Evolutionary conservation across 2,329 filamentous ascomycete genomes (phyloP), one percentile per base, ranked within the genome.

Genomic region (Scleromitrula shiraiana): DNA sequence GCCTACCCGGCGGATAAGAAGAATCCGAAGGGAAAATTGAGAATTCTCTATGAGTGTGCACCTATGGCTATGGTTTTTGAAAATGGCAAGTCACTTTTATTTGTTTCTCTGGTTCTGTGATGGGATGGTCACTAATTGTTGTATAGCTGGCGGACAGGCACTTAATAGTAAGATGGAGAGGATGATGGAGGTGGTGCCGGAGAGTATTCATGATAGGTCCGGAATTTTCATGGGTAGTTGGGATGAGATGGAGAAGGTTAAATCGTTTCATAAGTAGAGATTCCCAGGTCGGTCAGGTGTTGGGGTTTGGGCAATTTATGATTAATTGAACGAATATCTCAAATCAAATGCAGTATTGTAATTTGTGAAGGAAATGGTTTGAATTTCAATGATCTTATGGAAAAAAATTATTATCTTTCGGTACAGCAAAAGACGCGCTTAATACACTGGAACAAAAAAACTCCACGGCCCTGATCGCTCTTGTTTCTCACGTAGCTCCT

Each of bases 21-120:
- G 82, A 95, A 85, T 64, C 88, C 90, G 56, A 98, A 97, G 80
- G 93, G 93, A 59, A 98, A 98, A 76, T 78, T 98, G 58, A 80
- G 93, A 56, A 98, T 98, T 58, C 68, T 98, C 61, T 98, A 98
- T 70, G 93, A 98, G 74, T 98, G 93, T 66, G 93, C 93, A 12
- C 93, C 93, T 32, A 98, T 98, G 93, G 93, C 93, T 20, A 86
- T 97, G 83, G 80, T 98, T 6, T 97, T 98, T 68, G 93, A 98
- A 71, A 96, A 98, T 70, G 93, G 87, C 91, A 68, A 70, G 83
- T 73, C 6, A 19, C 15, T 17, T 9, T 9, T 42, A 3, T 40
- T 41, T 14, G 9, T 36, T 42, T 9, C 8, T 15, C 10, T 14
- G n/a, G 6, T 12, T 29, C 19, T 39, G 8, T 19, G 17, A 15